phyloP scores from a whole-genome alignment of 352 stramenopile species.

The Poterioochromonas sp. region DNA sequence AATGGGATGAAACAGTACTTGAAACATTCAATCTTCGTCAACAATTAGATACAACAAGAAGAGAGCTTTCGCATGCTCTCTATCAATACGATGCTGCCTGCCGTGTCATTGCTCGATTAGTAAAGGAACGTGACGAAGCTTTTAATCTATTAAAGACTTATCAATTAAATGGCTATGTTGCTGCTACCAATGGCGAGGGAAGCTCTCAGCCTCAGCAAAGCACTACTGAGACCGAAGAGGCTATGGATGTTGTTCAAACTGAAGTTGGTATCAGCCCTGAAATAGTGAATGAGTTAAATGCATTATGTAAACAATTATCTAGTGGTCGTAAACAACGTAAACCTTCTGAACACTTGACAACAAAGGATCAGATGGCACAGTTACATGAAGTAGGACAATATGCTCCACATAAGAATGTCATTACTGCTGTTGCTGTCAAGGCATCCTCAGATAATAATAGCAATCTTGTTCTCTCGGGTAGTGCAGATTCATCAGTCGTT shows the following conservation, averaged over 20 bases:
- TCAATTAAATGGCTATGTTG: background rate
- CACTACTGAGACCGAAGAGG: background rate
- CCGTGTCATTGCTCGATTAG: slow-evolving; percentile 76
- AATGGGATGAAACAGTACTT: slow-evolving; percentile 80
- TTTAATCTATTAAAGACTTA: background rate
- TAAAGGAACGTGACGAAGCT: slow-evolving; percentile 49
- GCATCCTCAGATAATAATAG: background rate
- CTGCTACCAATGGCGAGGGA: too few relatives aligned
- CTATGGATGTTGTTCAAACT: slow-evolving; percentile 11
- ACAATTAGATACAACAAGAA: slow-evolving; percentile 73
- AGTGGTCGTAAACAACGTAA: slow-evolving; percentile 44
- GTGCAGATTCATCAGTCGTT: slow-evolving; percentile 67
- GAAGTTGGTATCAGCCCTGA: slow-evolving; percentile 14
- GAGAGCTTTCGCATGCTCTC: slow-evolving; percentile 76
- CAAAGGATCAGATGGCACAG: slow-evolving; percentile 37
- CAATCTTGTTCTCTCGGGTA: slow-evolving; percentile 56
- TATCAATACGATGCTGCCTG: slow-evolving; percentile 83
- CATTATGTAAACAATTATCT: slow-evolving; percentile 36
- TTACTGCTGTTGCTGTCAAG: slow-evolving; percentile 45
- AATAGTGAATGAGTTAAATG: slow-evolving; percentile 37
- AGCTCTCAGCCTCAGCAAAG: background rate
- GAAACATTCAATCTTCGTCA: slow-evolving; percentile 81
- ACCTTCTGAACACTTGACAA: slow-evolving; percentile 41
- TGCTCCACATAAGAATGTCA: slow-evolving; percentile 48
- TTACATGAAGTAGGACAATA: slow-evolving; percentile 36